Base-by-base conservation (phyloP, 345 rosid species). In the Gossypium rotundifolium region DNA sequence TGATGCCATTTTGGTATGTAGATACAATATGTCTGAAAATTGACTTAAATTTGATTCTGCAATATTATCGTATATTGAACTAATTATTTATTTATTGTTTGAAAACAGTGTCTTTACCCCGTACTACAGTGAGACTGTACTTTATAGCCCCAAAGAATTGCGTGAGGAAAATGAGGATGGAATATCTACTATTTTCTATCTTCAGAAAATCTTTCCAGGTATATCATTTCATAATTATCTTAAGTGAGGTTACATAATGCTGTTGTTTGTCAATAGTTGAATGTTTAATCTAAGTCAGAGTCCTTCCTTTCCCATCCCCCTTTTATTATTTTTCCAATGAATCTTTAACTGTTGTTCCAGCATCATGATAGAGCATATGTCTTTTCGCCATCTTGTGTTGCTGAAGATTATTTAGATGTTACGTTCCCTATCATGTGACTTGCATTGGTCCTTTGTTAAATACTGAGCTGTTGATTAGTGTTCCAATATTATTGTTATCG, bases 201-300 rank as follows among this genome's bases (percentile, higher is more conserved):
- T 95, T 80, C 99, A 93, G 89, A 95, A 95, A 83, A 95, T 95
- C 74, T 95, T 86, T 81, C 98, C 99, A 58, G 99, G 99, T 93
- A 88, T 72, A 20, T 75, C 27, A 23, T 73, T 76, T 65, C 38
- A 62, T 76, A 75, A 13, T 62, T 49, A 54, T 63, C 74, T 23
- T 2, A 3, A 65, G 44, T 74, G 23, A 49, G 76, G 53, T 65
- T 25, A 22, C 14, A 68, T 68, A 49, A 16, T 68, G 14, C 45
- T 16, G 59, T 25, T 27, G 58, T 16, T 27, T 49, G 72, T 49
- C 72, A 25, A 68, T 16, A 25, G 10, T 68, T 68, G 44, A 68
- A 49, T 7, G 14, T 27, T 49, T 14, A 44, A 44, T 7, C 20
- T 22, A 68, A 49, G 72, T 25, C n/a, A 45, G 71, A 40, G 23